Evolutionary conservation across 805 yeast genomes (phyloP), one percentile per base, ranked within the genome.

Genomic region (Ogataea salicorniae): DNA sequence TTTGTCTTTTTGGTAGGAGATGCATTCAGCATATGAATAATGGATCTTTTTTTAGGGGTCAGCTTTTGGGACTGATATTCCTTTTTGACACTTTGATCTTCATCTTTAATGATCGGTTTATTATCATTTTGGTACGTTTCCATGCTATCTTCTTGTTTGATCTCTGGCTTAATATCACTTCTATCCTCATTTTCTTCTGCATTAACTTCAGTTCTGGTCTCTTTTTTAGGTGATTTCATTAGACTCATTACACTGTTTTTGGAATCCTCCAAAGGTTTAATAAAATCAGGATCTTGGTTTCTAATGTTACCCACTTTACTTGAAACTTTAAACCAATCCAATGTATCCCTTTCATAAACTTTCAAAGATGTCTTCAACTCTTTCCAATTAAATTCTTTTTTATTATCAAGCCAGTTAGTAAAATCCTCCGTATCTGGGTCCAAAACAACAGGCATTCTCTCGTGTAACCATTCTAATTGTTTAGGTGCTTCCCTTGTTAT

Each of bases 381-480:
- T 3, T 64, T 64, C 47, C 63, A 56, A 76, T 81, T 75, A 15
- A 62, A 61, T 26, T 47, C 34, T 0, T 52, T 47, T 0, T 53
- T 48, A 0, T 79, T 74, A 45, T 77, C 69, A 34, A 89, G 63
- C 96, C 96, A 91, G 4, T 60, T 56, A 5, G 73, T 61, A 77
- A 91, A 81, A 37, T 74, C 77, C n/a, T 68, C 54, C 0, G 81
- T 65, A 0, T 77, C 81, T 0, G 88, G 87, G 29, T 70, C 73
- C 6, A 89, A 47, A 14, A 88, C 74, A 2, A 85, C 70, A 0
- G 97, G 97, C 80, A 88, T 87, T 23, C 97, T 71, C 1, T 69
- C 64, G 61, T 91, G 97, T 3, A 91, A 63, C 86, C 89, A 83
- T 39, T 69, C 64, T 52, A 90, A 52, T 41, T 76, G 76, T 36